These are phyloP conservation scores for Amborella trichopoda DNA, from an alignment of 164 flowering plant genomes.

Conservation along the genomic window DNA sequence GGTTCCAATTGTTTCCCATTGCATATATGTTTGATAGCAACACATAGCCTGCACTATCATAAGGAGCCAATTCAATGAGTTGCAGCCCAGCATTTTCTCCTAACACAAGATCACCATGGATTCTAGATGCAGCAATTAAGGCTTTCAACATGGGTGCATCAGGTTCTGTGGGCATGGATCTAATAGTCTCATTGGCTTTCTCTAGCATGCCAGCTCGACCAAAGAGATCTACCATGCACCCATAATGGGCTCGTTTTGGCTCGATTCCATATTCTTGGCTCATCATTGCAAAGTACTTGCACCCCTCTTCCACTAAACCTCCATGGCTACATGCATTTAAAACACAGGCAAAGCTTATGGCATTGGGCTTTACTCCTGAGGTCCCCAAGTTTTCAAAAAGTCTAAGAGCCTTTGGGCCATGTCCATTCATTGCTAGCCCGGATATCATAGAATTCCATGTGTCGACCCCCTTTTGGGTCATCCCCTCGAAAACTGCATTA, in stretches of 20 bases:
- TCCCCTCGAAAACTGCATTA: conserved; percentile 2
- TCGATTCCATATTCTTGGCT: conserved; percentile 4
- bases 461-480: conserved; percentile 2
- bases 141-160: conserved; percentile 8
- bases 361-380: conserved; percentile 4
- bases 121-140: conserved; percentile 7
- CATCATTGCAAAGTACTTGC: conserved; percentile 2
- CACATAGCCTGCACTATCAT: conserved; percentile 5
- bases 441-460: conserved; percentile 12
- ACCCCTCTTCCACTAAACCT: conserved; percentile 5
- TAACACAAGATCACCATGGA: conserved; percentile 7
- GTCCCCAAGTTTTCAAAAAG: conserved; percentile 3
- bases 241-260: conserved; percentile 5
- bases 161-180: conserved; percentile 5
- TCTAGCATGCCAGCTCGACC: conserved; percentile 7
- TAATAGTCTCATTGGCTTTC: conserved; percentile 4
- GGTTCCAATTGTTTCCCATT: conserved; percentile 4
- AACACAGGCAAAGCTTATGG: conserved; percentile 6
- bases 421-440: conserved; percentile 8
- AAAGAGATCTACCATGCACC: conserved; percentile 11
- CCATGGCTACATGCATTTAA: conserved; percentile 11
- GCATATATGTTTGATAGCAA: conserved; percentile 8
- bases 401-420: conserved; percentile 5
- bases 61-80: conserved; percentile 8
- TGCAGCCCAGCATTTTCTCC: conserved; percentile 6